Conservation (phyloP, 75 land plant genomes). For the Ceratopteris richardii region DNA sequence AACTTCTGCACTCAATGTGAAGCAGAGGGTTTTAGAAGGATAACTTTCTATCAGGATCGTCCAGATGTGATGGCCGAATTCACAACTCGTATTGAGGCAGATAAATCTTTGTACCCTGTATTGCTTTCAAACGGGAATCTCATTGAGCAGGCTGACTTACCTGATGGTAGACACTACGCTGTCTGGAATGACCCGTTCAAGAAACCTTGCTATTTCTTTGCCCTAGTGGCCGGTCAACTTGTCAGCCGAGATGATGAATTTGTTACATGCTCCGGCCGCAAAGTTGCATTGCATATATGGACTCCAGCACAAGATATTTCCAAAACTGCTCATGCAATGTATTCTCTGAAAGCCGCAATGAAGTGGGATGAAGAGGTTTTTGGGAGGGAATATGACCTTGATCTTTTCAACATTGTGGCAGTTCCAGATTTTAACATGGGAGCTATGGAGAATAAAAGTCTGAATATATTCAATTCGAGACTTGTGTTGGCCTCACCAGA, state of each 20-base stretch:
- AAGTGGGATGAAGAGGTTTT: slow-evolving; percentile 99
- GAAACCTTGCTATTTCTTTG: slow-evolving; percentile 94
- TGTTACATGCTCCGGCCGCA: slow-evolving; percentile 61
- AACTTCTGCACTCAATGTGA: slow-evolving; percentile 97
- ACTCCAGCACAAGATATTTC: too few relatives aligned
- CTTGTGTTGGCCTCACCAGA: slow-evolving; percentile 93
- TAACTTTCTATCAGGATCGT: slow-evolving; percentile 83
- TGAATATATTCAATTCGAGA: slow-evolving; percentile 94
- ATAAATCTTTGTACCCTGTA: slow-evolving; percentile 71
- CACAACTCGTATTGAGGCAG: slow-evolving; percentile 85
- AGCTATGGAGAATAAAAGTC: too few relatives aligned
- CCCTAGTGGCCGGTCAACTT: slow-evolving; percentile 85
- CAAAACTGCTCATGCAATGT: slow-evolving; percentile 90
- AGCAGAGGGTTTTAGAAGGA: slow-evolving; percentile 95
- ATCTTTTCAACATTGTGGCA: slow-evolving; percentile 94
- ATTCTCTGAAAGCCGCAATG: slow-evolving; percentile 87
- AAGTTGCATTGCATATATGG: too few relatives aligned
- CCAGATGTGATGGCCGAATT: too few relatives aligned
- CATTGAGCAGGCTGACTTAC: slow-evolving; percentile 70
- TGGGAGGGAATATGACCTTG: slow-evolving; percentile 96
- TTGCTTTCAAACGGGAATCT: slow-evolving; percentile 90
- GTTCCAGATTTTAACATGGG: slow-evolving; percentile 99
- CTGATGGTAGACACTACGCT: slow-evolving; percentile 83
- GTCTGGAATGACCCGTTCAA: slow-evolving; percentile 94
- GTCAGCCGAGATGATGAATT: slow-evolving; percentile 81